Conservation (phyloP, 805 yeast genomes). For the Starmera amethionina region DNA sequence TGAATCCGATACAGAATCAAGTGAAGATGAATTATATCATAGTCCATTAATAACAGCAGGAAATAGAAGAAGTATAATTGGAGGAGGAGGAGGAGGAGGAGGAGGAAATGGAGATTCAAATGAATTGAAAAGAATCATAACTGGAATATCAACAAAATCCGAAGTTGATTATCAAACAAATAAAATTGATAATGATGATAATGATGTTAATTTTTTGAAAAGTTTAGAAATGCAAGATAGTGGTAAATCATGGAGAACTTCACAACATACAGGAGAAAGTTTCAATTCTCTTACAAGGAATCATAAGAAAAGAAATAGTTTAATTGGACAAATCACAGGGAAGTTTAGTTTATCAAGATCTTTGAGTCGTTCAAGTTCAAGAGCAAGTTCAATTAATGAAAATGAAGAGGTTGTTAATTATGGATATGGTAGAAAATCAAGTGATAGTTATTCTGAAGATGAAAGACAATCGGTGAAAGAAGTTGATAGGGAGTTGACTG, state of each 20-base stretch:
- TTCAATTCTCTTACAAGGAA: conserved; percentile 18
- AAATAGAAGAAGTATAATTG: background rate
- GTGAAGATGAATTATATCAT: background rate
- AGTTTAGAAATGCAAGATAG: conserved; percentile 26
- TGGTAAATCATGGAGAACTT: conserved; percentile 20
- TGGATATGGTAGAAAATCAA: too few species aligned
- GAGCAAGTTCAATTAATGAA: conserved; percentile 20
- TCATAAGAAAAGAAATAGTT: conserved; percentile 10
- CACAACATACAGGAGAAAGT: conserved; percentile 23
- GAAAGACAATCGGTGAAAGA: conserved; percentile 16
- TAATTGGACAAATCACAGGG: conserved; percentile 19
- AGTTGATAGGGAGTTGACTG: conserved; percentile 1
- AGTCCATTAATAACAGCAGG: background rate
- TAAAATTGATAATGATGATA: too few species aligned
- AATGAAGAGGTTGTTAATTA: background rate
- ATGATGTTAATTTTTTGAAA: conserved; percentile 24
- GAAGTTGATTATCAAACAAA: too few species aligned
- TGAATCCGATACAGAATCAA: background rate
- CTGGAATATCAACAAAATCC: conserved; percentile 12
- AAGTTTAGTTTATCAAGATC: conserved; percentile 13
- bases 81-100: background rate
- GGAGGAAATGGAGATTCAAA: background rate
- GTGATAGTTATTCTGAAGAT: conserved; percentile 6
- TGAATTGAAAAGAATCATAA: conserved; percentile 19
- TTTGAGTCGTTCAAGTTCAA: conserved; percentile 17